Evolutionary conservation across 2,329 filamentous ascomycete genomes (phyloP).

Genomic region (Monosporascus sp.): DNA sequence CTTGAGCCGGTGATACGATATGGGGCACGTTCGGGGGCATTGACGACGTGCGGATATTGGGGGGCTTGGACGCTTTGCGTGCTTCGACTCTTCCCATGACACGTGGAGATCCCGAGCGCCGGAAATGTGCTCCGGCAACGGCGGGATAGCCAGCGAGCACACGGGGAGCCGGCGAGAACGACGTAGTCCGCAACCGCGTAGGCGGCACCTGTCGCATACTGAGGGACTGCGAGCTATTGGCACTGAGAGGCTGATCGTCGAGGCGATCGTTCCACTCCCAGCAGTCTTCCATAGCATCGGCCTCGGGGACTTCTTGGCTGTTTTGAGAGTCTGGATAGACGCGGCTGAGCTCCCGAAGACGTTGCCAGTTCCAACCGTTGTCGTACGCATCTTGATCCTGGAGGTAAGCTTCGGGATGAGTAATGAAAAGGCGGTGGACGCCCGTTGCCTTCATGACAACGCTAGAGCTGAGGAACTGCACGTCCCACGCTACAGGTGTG

Average conservation of each 20-base stretch:
- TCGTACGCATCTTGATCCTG: constrained; percentile 55
- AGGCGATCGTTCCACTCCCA: constrained; percentile 64
- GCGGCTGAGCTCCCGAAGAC: constrained; percentile 57
- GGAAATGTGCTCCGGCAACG: constrained; percentile 34
- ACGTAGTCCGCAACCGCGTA: constrained; percentile 32
- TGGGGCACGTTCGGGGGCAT: constrained; percentile 39
- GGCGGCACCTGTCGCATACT: constrained; percentile 38
- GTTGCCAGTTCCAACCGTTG: constrained; percentile 66
- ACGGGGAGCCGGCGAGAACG: constrained; percentile 36
- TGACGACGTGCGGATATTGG: constrained; percentile 48
- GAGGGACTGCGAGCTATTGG: constrained; percentile 35
- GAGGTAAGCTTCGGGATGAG: constrained; percentile 68
- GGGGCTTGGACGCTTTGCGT: constrained; percentile 39
- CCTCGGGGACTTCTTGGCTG: constrained; percentile 50
- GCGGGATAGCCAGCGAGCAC: constrained; percentile 6
- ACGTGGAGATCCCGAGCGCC: neutral
- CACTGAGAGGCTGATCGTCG: constrained; percentile 48
- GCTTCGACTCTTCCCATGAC: constrained; percentile 24
- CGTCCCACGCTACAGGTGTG: constrained; percentile 66
- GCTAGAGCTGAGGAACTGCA: constrained; percentile 63
- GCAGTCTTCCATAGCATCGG: constrained; percentile 58
- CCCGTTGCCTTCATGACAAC: constrained; percentile 68
- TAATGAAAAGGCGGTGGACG: constrained; percentile 66
- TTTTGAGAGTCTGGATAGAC: constrained; percentile 44
- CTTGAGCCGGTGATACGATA: constrained; percentile 34